phyloP scores from a whole-genome alignment of 495 filamentous ascomycete species.

The Annulohypoxylon maeteangense region DNA sequence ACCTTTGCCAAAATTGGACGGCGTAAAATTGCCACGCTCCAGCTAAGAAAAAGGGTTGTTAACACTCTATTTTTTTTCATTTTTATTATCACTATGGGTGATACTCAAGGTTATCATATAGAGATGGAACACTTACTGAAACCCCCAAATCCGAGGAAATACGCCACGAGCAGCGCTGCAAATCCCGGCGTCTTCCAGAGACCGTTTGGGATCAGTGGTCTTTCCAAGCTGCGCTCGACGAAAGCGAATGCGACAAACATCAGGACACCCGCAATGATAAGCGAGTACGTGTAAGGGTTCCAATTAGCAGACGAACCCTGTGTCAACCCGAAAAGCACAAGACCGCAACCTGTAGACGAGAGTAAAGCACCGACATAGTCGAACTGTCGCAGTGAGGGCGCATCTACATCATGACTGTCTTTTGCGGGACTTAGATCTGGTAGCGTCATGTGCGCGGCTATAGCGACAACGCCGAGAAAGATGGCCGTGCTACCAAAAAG shows the following conservation, averaged over 20 bases:
- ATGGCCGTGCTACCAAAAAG: slow-evolving; percentile 58
- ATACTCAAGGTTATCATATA: no score
- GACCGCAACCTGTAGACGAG: slow-evolving; percentile 61
- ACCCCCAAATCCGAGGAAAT: slow-evolving; percentile 60
- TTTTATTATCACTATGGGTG: no score
- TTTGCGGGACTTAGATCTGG: slow-evolving; percentile 50
- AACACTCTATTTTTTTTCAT: not conserved
- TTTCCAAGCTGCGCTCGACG: slow-evolving; percentile 54
- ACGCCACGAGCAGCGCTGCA: slow-evolving; percentile 59
- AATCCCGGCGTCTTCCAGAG: slow-evolving; percentile 56
- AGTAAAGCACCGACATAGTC: slow-evolving; percentile 61
- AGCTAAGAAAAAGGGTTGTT: slow-evolving; percentile 31
- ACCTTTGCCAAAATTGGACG: slow-evolving; percentile 62
- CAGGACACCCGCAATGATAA: slow-evolving; percentile 64
- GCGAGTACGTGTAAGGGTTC: slow-evolving; percentile 60
- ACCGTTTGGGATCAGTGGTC: slow-evolving; percentile 63
- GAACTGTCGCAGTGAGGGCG: slow-evolving; percentile 44
- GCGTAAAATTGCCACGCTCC: slow-evolving; percentile 65
- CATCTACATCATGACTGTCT: slow-evolving; percentile 39
- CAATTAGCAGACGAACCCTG: slow-evolving; percentile 60
- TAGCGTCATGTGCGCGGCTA: slow-evolving; percentile 56
- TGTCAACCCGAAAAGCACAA: slow-evolving; percentile 66
- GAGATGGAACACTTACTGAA: slow-evolving; percentile 39
- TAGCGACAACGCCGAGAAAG: slow-evolving; percentile 69
- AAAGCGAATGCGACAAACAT: slow-evolving; percentile 59